Evolutionary conservation across 2,329 filamentous ascomycete genomes (phyloP).

Genomic region (Trichoderma sp.): DNA sequence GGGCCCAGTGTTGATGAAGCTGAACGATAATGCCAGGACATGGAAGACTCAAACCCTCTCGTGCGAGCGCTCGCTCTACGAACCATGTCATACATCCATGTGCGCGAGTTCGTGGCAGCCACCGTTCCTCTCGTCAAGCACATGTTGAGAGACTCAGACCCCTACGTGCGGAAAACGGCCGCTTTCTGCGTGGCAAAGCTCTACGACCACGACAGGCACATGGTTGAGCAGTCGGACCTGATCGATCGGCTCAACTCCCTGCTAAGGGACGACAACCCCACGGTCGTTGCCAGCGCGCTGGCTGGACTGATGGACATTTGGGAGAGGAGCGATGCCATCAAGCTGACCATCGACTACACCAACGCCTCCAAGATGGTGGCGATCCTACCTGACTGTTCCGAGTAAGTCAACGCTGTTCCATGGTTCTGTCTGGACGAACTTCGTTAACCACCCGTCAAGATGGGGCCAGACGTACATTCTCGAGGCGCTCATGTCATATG

Average conservation of each 20-base stretch:
- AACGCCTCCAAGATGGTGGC: constrained; percentile 98
- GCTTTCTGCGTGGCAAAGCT: constrained; percentile 96
- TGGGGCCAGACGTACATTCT: constrained; percentile 99
- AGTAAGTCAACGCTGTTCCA: constrained; percentile 60
- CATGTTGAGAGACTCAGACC: constrained; percentile 82
- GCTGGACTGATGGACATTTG: constrained; percentile 95
- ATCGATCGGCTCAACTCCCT: constrained; percentile 90
- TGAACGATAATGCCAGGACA: constrained; percentile 62
- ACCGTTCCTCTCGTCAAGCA: constrained; percentile 82
- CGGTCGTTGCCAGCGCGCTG: constrained; percentile 91
- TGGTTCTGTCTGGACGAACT: background rate
- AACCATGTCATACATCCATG: constrained; percentile 97
- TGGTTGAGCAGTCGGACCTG: constrained; percentile 88
- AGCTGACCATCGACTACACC: constrained; percentile 94
- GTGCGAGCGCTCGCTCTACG: constrained; percentile 89
- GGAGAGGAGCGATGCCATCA: constrained; percentile 96
- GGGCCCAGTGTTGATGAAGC: constrained; percentile 28
- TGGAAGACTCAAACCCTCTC: constrained; percentile 89
- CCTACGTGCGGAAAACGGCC: constrained; percentile 96
- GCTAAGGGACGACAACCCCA: constrained; percentile 93
- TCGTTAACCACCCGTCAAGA: constrained; percentile 49
- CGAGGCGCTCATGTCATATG: constrained; percentile 96
- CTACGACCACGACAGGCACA: constrained; percentile 90
- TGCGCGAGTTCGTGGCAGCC: constrained; percentile 91
- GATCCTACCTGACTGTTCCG: constrained; percentile 93